Base-by-base conservation (phyloP, 768 basidiomycete species). In the Cytidiella melzeri region DNA sequence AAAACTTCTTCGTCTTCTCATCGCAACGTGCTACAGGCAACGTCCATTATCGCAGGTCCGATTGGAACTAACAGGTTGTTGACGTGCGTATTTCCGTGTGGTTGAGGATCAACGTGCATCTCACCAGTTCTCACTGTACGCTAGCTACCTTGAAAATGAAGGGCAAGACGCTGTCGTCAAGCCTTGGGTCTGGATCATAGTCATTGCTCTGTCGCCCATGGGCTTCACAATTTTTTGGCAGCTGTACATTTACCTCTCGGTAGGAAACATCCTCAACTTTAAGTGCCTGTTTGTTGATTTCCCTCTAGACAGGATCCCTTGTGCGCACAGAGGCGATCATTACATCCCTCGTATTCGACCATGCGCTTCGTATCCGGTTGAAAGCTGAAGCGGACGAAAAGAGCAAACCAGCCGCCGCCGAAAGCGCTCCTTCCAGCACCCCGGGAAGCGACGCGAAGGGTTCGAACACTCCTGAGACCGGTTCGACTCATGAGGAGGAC, bases 131-230 rank as follows among this genome's bases (percentile, higher is more conserved):
- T n/a, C n/a, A n/a, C n/a, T n/a, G n/a, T n/a, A n/a, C n/a, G n/a
- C n/a, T n/a, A 60, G 57, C 48, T 69, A 73, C 55, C 57, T 73
- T 19, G 72, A 75, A 53, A 64, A 52, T 15, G 57, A 60, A 18
- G 72, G 71, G 3, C 54, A 70, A 44, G 64, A 56, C 23, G 62
- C 70, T 5, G 53, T 57, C 3, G 51, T 74, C 46, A 64, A 67
- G 18, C 77, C 77, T 0, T 76, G 76, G 69, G 67, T 79, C 10
- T 78, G 76, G 74, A 67, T 77, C 21, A 45, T 57, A 1, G 56
- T 49, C 30, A 53, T 70, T 4, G 64, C 66, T 47, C 43, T 67
- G 11, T 70, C 67, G 7, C 48, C 48, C 4, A 18, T 54, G 1
- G 6, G 30, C 13, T 19, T 27, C 10, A n/a, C 42, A 4, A 21